Evolutionary conservation across 2,329 filamentous ascomycete species (phyloP), one percentile per base, ranked within the genome.

Genomic region (Lecanicillium sp.): DNA sequence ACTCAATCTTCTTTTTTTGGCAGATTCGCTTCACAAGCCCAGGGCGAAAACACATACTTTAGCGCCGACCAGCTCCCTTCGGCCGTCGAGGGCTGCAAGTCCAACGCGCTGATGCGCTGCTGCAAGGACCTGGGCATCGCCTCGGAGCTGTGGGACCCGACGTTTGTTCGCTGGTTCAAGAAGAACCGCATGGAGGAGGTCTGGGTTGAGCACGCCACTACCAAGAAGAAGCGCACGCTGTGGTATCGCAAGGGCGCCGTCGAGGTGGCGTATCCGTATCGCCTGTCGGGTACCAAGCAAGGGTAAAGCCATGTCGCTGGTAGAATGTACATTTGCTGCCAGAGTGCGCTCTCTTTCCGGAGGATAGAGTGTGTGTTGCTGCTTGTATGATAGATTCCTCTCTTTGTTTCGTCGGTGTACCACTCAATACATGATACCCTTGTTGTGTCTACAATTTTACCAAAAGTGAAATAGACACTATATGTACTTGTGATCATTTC

Each of bases 71-170:
- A 84, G 40, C 88, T 98, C 46, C 88, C 92, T 18, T 95, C 89
- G 2, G 89, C 92, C 8, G 89, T 89, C 44, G 92, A 98, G 65
- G 92, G 92, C 38, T 94, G 88, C 73, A 96, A 96, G 65, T 95
- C 88, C 46, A 98, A 98, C 58, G 92, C 92, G 11, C 72, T 98
- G 49, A 94, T 97, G 81, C 85, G 92, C 42, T 97, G 90, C 74
- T 97, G 92, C 71, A 98, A 98, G 68, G 92, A 98, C 61, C 68
- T 98, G 22, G 92, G 92, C 27, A 84, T 98, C 48, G 92, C 87
- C 2, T 89, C 84, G 47, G 92, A 98, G 64, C 74, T 98, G 15
- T 98, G 92, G 92, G 92, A 98, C 65, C 92, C 92, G 27, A 71
- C 85, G 40, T 98, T 84, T 66, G 87, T 97, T 48, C 78, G 85